Evolutionary conservation across 495 filamentous ascomycete genomes (phyloP).

Genomic region (Lepraria neglecta): DNA sequence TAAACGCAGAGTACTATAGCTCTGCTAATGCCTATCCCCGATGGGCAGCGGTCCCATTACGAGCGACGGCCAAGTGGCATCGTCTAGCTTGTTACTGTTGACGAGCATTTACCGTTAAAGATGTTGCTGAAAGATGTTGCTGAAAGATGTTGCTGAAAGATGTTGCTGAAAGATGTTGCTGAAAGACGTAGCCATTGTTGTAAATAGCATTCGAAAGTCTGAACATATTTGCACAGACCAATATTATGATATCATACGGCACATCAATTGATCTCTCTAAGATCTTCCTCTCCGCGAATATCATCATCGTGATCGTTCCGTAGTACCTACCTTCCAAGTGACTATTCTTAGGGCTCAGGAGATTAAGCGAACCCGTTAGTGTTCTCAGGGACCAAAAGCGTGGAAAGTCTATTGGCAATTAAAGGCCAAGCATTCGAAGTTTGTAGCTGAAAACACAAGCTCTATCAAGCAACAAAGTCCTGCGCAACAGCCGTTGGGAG

Average conservation of each 20-base stretch:
- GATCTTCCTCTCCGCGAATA: too few relatives aligned
- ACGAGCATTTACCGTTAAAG: not conserved
- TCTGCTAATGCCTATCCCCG: too few relatives aligned
- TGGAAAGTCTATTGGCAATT: conserved; percentile 10
- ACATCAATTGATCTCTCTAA: not conserved
- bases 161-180: not conserved
- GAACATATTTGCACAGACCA: not conserved
- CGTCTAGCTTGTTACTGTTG: not conserved
- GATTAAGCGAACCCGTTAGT: not conserved
- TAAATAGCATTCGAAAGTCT: conserved; percentile 3
- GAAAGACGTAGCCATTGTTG: not conserved
- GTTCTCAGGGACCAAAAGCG: conserved; percentile 1
- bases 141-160: too few relatives aligned
- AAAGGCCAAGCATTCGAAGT: not conserved
- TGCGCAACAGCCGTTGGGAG: not conserved
- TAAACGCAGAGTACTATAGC: too few relatives aligned
- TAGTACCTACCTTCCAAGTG: not conserved
- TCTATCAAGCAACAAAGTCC: not conserved
- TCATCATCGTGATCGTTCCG: not conserved
- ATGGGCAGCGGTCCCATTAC: not conserved
- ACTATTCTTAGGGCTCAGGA: not conserved
- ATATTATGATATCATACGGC: not conserved
- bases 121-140: not conserved
- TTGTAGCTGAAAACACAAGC: conserved; percentile 6
- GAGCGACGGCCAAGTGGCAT: not conserved